Conservation (phyloP, 2,329 filamentous ascomycete species). For the Dendryphion nanum region DNA sequence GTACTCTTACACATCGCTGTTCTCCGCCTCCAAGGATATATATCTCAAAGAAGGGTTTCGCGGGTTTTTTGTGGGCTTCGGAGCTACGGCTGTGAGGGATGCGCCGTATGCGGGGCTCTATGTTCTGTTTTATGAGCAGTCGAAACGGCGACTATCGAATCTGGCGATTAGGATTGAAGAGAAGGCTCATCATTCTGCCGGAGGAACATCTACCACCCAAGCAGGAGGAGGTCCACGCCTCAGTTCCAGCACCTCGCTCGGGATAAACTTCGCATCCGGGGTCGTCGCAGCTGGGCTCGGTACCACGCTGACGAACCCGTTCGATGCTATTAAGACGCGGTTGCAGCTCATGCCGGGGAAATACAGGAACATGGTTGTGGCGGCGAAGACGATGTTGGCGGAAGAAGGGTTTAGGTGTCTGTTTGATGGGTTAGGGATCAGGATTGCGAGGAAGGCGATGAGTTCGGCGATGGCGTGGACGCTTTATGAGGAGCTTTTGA, state of each 20-base stretch:
- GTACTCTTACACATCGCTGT: conserved; percentile 78
- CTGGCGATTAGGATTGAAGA: conserved; percentile 31
- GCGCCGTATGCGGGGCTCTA: conserved; percentile 97
- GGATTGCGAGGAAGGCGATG: conserved; percentile 87
- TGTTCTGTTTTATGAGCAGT: conserved; percentile 87
- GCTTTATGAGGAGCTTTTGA: conserved; percentile 88
- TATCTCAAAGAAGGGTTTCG: conserved; percentile 68
- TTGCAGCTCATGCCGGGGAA: conserved; percentile 83
- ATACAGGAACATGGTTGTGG: conserved; percentile 81
- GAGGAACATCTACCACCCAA: not conserved
- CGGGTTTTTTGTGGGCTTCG: conserved; percentile 92
- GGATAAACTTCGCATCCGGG: conserved; percentile 83
- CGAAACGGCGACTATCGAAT: conserved; percentile 62
- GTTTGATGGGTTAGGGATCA: conserved; percentile 79
- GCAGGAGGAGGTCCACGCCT: conserved; percentile 16
- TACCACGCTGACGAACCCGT: conserved; percentile 90
- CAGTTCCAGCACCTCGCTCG: conserved; percentile 49
- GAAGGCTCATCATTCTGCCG: conserved; percentile 14
- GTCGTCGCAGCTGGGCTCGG: conserved; percentile 77
- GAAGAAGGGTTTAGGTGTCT: conserved; percentile 80
- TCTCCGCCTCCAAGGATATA: conserved; percentile 73
- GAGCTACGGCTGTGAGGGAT: conserved; percentile 87
- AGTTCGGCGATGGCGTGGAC: conserved; percentile 98
- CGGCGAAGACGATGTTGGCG: conserved; percentile 71
- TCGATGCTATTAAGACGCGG: conserved; percentile 93